Evolutionary conservation across 1,139 yeast genomes (phyloP).

Genomic region (Lodderomyces elongisporus): DNA sequence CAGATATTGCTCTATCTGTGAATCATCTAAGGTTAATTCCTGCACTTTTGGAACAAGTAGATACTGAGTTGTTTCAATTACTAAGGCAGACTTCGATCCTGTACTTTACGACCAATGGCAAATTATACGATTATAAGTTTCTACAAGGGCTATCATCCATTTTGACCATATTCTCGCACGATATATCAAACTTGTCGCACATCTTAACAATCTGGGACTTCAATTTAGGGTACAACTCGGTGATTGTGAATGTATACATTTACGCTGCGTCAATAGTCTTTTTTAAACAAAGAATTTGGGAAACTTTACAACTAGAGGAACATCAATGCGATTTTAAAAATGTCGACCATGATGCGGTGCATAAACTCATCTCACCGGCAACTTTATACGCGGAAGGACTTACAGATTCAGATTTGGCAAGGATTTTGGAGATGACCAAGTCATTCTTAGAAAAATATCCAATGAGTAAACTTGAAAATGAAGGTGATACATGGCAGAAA

Average conservation of each 20-base stretch:
- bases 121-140: slow-evolving; percentile 39
- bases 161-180: slow-evolving; percentile 77
- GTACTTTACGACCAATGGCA: slow-evolving; percentile 23
- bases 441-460: slow-evolving; percentile 27
- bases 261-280: slow-evolving; percentile 49
- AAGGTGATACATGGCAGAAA: slow-evolving; percentile 22
- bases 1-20: slow-evolving; percentile 59
- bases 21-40: slow-evolving; percentile 66
- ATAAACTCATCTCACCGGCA: slow-evolving; percentile 35
- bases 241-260: slow-evolving; percentile 44
- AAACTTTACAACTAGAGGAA: slow-evolving; percentile 15
- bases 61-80: slow-evolving; percentile 45
- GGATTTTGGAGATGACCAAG: slow-evolving; percentile 33
- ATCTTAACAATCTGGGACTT: slow-evolving; percentile 61
- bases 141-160: slow-evolving; percentile 69
- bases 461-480: slow-evolving; percentile 18
- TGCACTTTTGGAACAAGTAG: slow-evolving; percentile 47
- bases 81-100: slow-evolving; percentile 36
- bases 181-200: slow-evolving; percentile 46
- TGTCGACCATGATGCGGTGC: slow-evolving; percentile 42
- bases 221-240: slow-evolving; percentile 45
- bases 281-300: slow-evolving; percentile 37
- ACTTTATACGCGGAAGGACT: slow-evolving; percentile 25
- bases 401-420: slow-evolving; percentile 29
- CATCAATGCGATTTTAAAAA: slow-evolving; percentile 13